Conservation (phyloP, 345 rosid species). For the Xanthoceras sorbifolium region DNA sequence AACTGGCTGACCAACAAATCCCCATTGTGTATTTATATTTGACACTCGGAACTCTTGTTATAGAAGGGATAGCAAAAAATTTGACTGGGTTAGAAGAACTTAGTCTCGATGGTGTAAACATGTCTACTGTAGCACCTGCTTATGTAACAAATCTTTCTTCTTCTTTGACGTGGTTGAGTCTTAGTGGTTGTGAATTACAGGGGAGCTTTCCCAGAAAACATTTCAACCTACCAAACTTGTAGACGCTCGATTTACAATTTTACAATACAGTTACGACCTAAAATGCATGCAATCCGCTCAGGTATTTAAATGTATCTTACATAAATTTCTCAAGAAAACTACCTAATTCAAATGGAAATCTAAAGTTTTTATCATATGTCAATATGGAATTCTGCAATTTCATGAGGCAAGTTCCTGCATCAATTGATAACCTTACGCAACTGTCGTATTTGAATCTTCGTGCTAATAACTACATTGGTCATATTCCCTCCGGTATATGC, state of each 20-base stretch:
- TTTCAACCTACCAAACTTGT: neutral
- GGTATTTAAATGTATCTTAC: conserved; percentile 2
- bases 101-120: neutral
- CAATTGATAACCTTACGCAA: conserved; percentile 8
- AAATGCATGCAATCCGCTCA: neutral
- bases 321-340: neutral
- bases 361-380: neutral
- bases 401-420: neutral
- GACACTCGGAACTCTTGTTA: neutral
- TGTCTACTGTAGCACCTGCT: neutral
- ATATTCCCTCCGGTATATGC: neutral
- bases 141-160: neutral
- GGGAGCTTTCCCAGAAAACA: neutral
- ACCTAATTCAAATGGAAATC: neutral
- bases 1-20: no score
- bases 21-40: no score
- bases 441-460: neutral
- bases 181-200: neutral
- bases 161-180: neutral
- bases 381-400: neutral
- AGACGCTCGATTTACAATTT: accelerated
- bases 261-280: neutral
- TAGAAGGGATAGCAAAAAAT: no score
- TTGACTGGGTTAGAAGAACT: neutral
- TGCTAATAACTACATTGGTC: conserved; percentile 9